These are phyloP conservation scores for Mucor racemosus DNA, from an alignment of 371 early-diverging fungal species.

Conservation along the genomic window DNA sequence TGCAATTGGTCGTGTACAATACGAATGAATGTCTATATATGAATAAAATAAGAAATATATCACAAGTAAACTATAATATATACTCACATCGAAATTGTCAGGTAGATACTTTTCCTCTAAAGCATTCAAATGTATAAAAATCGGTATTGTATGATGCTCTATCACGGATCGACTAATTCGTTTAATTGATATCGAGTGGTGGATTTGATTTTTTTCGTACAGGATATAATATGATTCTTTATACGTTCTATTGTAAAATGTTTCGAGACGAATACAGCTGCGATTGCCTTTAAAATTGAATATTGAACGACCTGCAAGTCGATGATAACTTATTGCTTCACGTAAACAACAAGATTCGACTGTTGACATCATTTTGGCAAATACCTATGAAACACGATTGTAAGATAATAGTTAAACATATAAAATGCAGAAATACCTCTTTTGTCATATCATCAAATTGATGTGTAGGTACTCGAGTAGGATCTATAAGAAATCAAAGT, in stretches of 20 bases:
- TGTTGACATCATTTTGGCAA: constrained; percentile 33
- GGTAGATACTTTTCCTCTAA: constrained; percentile 12
- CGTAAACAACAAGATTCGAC: constrained; percentile 32
- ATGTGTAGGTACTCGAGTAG: constrained; percentile 27
- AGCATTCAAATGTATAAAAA: constrained; percentile 37
- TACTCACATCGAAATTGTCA: neutral
- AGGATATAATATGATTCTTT: constrained; percentile 46
- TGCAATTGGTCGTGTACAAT: constrained; percentile 43
- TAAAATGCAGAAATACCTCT: neutral
- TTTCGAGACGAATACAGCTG: constrained; percentile 45
- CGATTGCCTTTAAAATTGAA: constrained; percentile 32
- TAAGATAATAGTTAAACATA: neutral
- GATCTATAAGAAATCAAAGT: constrained; percentile 24
- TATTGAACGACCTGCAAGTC: constrained; percentile 36
- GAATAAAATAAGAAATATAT: neutral
- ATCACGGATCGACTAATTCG: neutral
- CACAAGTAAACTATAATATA: neutral
- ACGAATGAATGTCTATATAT: constrained; percentile 37
- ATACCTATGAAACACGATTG: constrained; percentile 20
- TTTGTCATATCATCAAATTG: constrained; percentile 32
- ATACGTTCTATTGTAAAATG: constrained; percentile 44
- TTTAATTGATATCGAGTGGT: neutral
- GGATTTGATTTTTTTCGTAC: constrained; percentile 14
- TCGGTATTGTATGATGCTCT: constrained; percentile 40
- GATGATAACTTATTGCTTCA: constrained; percentile 44